phyloP scores from a whole-genome alignment of 2,329 filamentous ascomycete genomes.

The Camptophora hylomeconis region DNA sequence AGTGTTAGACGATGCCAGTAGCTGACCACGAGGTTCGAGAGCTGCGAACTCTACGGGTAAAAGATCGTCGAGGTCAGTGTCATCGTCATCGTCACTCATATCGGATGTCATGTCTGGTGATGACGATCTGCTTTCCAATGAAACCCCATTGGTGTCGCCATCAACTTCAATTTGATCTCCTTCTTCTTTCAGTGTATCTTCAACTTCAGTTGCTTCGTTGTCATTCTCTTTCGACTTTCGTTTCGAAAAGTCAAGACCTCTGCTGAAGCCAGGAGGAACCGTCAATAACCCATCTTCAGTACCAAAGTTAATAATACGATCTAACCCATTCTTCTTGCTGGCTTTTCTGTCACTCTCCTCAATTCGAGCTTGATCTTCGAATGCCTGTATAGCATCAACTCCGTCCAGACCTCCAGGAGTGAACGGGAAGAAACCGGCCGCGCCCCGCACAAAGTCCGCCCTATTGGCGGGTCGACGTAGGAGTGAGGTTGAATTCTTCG shows the following conservation, averaged over 20 bases:
- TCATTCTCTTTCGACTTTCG: constrained; percentile 44
- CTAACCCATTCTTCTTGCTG: constrained; percentile 42
- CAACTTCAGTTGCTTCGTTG: constrained; percentile 56
- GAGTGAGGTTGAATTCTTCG: constrained; percentile 88
- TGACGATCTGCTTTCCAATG: constrained; percentile 4
- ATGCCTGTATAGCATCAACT: constrained; percentile 70
- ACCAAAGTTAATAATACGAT: constrained; percentile 73
- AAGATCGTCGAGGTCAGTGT: constrained; percentile 66
- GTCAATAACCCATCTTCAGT: constrained; percentile 66
- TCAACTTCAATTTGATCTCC: constrained; percentile 8
- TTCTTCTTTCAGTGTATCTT: constrained; percentile 44
- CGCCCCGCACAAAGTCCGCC: constrained; percentile 84
- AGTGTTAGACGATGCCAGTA: constrained; percentile 58
- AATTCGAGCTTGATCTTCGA: constrained; percentile 59
- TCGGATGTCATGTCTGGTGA: constrained; percentile 10
- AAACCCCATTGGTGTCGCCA: constrained; percentile 16
- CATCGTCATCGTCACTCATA: constrained; percentile 29
- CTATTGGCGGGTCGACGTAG: constrained; percentile 72
- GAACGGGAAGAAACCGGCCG: constrained; percentile 88
- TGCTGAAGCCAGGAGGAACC: constrained; percentile 65
- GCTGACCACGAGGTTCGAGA: constrained; percentile 66
- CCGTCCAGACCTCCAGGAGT: constrained; percentile 79
- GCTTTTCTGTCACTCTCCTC: constrained; percentile 32
- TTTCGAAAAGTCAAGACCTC: constrained; percentile 61
- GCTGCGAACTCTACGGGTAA: constrained; percentile 89